Base-by-base conservation (phyloP, 805 yeast species). In the Ogataea allantospora region DNA sequence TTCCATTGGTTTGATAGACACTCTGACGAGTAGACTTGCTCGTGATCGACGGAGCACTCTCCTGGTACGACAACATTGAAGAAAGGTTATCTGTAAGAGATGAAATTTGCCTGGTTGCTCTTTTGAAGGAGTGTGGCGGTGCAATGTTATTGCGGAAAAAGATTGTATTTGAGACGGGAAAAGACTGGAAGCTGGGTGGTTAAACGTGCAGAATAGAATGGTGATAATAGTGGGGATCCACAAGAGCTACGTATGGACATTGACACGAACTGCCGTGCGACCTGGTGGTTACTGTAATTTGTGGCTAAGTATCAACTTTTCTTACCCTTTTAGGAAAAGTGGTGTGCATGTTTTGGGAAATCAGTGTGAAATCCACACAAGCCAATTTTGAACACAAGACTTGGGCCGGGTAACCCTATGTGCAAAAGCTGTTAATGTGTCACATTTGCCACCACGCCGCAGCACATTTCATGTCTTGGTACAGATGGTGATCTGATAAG, bases 1-100 rank as follows among this genome's bases (percentile, higher is more conserved):
- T 78, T 7, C 87, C 89, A 47, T 76, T 69, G 30, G 77, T 70
- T 55, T 82, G 88, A 58, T 84, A 84, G 34, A 77, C 79, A 0
- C 73, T 62, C 31, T 54, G 56, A 34, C 62, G 55, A 9, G 63
- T 52, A 26, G 54, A 46, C 32, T 49, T 55, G 20, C 55, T 49
- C 4, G 62, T 46, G 21, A 57, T 47, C n/a, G 62, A 56, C 21
- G 58, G 56, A 7, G 55, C 41, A 12, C 49, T 35, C 33, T 55
- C 58, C 36, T 59, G 57, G 39, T 54, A 56, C 34, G 61, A 50
- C 32, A 50, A 38, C 57, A 53, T 57, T 23, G 25, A 37, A 35
- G 20, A 36, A 36, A 36, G 40, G 40, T 36, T 36, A 30, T 30
- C 34, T 26, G 30, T 33, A 27, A 36, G 35, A 36, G 30, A 36